Conservation (phyloP, 2,329 filamentous ascomycete species). For the Paecilomyces fulvus region DNA sequence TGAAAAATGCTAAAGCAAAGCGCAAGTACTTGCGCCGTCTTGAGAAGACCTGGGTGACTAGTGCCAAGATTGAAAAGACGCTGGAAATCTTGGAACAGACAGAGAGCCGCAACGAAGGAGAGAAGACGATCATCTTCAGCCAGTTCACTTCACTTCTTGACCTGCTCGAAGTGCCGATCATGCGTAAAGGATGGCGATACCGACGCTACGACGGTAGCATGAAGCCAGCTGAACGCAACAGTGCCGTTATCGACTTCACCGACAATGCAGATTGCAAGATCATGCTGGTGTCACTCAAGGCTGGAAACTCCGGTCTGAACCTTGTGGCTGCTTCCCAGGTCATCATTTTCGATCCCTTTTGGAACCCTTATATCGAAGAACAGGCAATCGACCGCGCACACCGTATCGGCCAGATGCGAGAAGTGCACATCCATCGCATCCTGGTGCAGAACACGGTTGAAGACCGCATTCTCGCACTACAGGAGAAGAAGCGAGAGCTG, state of each 20-base stretch:
- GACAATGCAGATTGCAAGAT: conserved; percentile 53
- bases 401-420: conserved; percentile 68
- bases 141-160: conserved; percentile 75
- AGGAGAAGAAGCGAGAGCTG: conserved; percentile 67
- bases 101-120: conserved; percentile 42
- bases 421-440: conserved; percentile 73
- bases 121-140: conserved; percentile 76
- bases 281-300: conserved; percentile 71
- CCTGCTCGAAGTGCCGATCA: conserved; percentile 64
- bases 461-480: conserved; percentile 71
- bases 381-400: conserved; percentile 87
- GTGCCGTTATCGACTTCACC: conserved; percentile 60
- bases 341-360: conserved; percentile 87
- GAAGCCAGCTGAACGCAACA: conserved; percentile 56
- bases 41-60: conserved; percentile 60
- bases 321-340: conserved; percentile 74
- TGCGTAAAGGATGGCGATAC: conserved; percentile 49
- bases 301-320: conserved; percentile 79
- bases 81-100: conserved; percentile 54
- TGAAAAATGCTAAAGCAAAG: conserved; percentile 56
- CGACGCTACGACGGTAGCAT: conserved; percentile 71
- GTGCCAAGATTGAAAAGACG: conserved; percentile 64
- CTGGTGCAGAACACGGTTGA: conserved; percentile 73
- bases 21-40: conserved; percentile 62
- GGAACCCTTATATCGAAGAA: conserved; percentile 89